Evolutionary conservation across 2,329 filamentous ascomycete genomes (phyloP).

Genomic region (Stachybotrys chlorohalonatus): DNA sequence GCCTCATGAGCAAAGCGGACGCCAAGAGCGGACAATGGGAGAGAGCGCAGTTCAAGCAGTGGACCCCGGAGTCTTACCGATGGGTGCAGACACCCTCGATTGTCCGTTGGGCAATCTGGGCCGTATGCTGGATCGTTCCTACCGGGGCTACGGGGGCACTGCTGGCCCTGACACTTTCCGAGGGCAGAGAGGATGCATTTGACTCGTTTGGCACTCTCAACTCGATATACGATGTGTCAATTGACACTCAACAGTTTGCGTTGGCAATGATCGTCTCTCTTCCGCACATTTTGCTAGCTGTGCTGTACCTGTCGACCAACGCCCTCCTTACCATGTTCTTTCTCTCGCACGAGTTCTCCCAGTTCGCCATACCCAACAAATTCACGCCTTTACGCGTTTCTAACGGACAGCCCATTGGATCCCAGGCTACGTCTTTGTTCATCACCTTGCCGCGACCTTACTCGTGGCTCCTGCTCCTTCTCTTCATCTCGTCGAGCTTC

Average conservation of each 20-base stretch:
- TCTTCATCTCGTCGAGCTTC: conserved; percentile 35
- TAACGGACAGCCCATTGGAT: conserved; percentile 30
- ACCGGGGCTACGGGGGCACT: conserved; percentile 27
- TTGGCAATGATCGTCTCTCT: conserved; percentile 31
- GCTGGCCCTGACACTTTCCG: conserved; percentile 25
- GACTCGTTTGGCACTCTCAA: conserved; percentile 29
- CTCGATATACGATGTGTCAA: conserved; percentile 21
- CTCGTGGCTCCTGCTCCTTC: conserved; percentile 33
- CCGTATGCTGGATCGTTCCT: conserved; percentile 28
- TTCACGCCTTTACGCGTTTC: conserved; percentile 33
- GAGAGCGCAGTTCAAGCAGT: conserved; percentile 31
- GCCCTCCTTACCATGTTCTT: conserved; percentile 37
- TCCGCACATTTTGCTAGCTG: conserved; percentile 38
- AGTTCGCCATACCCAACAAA: conserved; percentile 24
- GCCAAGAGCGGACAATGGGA: conserved; percentile 34
- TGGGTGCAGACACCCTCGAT: conserved; percentile 36
- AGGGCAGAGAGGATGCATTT: conserved; percentile 17
- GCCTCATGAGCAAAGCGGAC: conserved; percentile 38
- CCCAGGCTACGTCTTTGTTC: conserved; percentile 37
- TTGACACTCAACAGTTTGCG: conserved; percentile 14
- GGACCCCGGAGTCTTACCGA: conserved; percentile 27
- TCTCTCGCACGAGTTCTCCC: conserved; percentile 40
- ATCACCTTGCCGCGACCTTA: conserved; percentile 39
- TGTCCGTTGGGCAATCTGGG: conserved; percentile 31
- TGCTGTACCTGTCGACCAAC: conserved; percentile 39